A percentile compares a stretch with the other conserved stretches of the same genome.
Conservation (phyloP, 2,329 filamentous ascomycete genomes). For the Fusarium sp. region DNA sequence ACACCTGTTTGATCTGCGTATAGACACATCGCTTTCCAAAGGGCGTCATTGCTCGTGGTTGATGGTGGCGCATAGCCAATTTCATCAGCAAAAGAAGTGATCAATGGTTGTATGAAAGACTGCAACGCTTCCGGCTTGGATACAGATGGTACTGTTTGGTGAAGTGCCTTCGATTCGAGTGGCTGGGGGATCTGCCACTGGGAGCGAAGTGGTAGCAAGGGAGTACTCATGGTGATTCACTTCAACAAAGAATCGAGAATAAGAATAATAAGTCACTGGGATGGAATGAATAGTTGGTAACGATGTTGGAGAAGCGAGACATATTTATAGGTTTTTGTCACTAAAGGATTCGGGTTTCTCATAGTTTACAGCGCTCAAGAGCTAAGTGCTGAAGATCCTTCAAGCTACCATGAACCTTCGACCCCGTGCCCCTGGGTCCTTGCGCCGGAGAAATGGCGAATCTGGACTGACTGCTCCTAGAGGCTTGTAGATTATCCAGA, state of each 20-base stretch:
- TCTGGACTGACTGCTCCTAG: no score
- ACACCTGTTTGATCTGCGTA: slow-evolving; percentile 15
- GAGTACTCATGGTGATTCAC: not conserved
- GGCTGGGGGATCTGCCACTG: no score
- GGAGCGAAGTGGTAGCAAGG: not conserved
- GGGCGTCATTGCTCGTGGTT: not conserved
- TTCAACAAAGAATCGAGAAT: no score
- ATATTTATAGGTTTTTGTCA: no score
- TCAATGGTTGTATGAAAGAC: slow-evolving; percentile 7
- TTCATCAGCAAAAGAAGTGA: slow-evolving; percentile 7
- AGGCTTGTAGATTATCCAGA: no score
- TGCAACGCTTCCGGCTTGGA: not conserved
- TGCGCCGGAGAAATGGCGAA: no score
- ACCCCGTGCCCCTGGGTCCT: no score
- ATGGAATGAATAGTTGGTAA: no score
- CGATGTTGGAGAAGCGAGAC: no score
- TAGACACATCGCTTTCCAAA: slow-evolving; percentile 13
- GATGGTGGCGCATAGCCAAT: not conserved
- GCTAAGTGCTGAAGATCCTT: slow-evolving; percentile 29
- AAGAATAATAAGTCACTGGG: no score
- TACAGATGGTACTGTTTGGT: fast-evolving
- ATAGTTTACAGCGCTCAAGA: no score
- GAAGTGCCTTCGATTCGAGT: fast-evolving
- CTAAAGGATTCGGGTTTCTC: no score
- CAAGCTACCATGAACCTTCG: not conserved